Evolutionary conservation across 148 eudicot species (phyloP).

Genomic region (Rhododendron ovatum): DNA sequence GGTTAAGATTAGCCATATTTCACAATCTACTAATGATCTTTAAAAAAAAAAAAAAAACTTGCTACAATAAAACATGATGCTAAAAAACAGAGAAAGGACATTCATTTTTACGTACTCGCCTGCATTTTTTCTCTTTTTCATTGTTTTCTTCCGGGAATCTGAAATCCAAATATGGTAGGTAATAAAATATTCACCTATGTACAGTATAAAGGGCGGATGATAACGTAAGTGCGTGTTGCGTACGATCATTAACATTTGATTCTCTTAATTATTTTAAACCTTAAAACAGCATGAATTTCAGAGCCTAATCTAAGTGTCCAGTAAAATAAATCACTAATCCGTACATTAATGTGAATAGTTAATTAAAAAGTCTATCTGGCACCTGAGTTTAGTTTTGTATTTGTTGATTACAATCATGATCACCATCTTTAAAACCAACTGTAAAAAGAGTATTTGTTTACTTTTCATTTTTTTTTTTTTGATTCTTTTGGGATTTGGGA

Average conservation of each 20-base stretch:
- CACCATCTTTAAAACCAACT: not conserved
- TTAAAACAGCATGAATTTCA: not conserved
- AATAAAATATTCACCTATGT: not conserved
- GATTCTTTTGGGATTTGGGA: conserved; percentile 8
- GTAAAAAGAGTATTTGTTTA: not conserved
- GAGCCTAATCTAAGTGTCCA: not conserved
- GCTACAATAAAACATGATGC: not conserved
- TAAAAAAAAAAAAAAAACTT: not conserved
- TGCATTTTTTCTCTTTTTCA: not conserved
- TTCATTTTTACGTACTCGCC: too few relatives aligned
- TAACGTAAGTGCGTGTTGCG: not conserved
- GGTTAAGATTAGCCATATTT: too few relatives aligned
- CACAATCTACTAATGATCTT: not conserved
- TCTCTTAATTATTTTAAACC: not conserved
- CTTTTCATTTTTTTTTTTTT: not conserved
- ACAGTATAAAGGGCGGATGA: not conserved
- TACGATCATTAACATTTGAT: conserved; percentile 5
- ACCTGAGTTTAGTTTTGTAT: not conserved
- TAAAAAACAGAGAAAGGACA: too few relatives aligned
- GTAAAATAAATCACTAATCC: not conserved
- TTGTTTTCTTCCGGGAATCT: not conserved
- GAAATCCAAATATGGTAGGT: not conserved
- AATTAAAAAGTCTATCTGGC: not conserved
- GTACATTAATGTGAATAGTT: not conserved
- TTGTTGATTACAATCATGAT: not conserved